Conservation (phyloP, 2,329 filamentous ascomycete genomes). For the Zymoseptoria pseudotritici region DNA sequence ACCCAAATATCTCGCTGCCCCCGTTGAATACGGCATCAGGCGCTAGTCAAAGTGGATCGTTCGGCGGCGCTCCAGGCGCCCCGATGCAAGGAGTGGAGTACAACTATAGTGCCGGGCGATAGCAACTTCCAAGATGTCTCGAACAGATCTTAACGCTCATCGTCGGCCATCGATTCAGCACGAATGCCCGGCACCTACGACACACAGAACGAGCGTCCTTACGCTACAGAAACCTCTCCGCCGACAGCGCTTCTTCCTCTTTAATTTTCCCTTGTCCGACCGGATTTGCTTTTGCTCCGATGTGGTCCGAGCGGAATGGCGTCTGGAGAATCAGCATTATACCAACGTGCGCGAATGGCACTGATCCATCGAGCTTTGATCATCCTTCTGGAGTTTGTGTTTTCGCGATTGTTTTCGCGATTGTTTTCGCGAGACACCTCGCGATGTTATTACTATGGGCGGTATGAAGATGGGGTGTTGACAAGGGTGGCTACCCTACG, state of each 20-base stretch:
- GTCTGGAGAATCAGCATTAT: constrained; percentile 15
- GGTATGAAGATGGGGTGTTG: background rate
- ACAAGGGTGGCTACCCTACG: background rate
- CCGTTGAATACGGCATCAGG: constrained; percentile 24
- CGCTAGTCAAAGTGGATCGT: constrained; percentile 5
- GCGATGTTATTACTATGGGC: background rate
- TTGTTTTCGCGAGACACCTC: background rate
- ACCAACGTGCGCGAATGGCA: constrained; percentile 14
- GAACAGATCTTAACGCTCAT: background rate
- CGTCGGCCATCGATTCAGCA: background rate
- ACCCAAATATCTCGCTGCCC: constrained; percentile 29
- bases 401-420: background rate
- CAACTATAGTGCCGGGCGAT: constrained; percentile 18
- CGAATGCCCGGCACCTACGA: background rate
- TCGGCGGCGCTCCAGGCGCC: constrained; percentile 18
- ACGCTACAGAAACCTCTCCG: background rate
- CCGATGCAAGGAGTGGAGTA: constrained; percentile 47
- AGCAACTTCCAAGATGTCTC: constrained; percentile 1
- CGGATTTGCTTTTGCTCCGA: constrained; percentile 2
- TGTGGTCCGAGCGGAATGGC: constrained; percentile 4
- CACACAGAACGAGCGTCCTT: background rate
- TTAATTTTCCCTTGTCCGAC: background rate
- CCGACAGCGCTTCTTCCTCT: background rate
- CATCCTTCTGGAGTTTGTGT: background rate
- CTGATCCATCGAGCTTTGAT: background rate